Conservation (phyloP, 1,139 yeast species). For the Saccharomyces hybrid region DNA sequence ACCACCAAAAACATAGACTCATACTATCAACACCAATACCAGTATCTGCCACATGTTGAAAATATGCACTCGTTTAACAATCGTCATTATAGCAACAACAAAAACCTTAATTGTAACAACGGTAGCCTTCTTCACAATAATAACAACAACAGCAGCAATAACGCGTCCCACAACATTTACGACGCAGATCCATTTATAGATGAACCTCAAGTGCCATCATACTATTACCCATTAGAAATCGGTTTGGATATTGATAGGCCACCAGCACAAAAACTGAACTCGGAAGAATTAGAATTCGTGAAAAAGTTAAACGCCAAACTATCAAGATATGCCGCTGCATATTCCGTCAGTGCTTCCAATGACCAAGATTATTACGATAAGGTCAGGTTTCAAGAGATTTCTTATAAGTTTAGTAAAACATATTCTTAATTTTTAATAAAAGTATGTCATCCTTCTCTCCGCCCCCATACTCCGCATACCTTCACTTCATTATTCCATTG, state of each 20-base stretch:
- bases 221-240: constrained; percentile 8
- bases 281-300: constrained; percentile 13
- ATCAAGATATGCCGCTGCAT: constrained; percentile 20
- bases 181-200: neutral
- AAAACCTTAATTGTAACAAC: neutral
- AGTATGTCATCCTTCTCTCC: neutral
- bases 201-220: neutral
- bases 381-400: constrained; percentile 30
- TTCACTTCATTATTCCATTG: neutral
- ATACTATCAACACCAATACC: neutral
- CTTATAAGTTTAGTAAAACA: constrained; percentile 29
- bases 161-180: neutral
- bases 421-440: constrained; percentile 13
- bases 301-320: constrained; percentile 16
- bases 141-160: neutral
- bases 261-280: neutral
- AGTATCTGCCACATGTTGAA: neutral
- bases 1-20: neutral
- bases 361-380: constrained; percentile 28
- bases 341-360: constrained; percentile 17
- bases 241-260: neutral
- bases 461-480: too few relatives aligned
- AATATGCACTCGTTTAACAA: neutral
- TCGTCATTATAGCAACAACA: neutral
- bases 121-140: neutral